These are phyloP conservation scores for Vitis cinerea DNA, from an alignment of 164 flowering plant species.

Conservation along the genomic window DNA sequence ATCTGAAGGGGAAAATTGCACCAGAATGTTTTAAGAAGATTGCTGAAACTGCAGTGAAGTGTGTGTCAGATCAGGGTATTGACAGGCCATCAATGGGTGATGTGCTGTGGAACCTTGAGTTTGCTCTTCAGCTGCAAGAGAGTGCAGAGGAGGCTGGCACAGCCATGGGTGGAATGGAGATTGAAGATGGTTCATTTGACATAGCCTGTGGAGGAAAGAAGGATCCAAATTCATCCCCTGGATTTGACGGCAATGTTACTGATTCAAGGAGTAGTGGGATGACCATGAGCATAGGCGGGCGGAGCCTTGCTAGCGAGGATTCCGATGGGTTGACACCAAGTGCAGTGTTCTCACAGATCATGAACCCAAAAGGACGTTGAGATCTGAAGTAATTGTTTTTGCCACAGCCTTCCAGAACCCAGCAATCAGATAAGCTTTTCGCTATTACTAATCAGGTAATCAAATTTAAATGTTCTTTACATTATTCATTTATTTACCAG, in stretches of 20 bases:
- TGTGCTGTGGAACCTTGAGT: slow-evolving; percentile 83
- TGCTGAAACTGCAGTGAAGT: slow-evolving; percentile 80
- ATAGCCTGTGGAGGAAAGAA: slow-evolving; percentile 44
- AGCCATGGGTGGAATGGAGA: slow-evolving; percentile 32
- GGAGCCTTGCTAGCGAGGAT: slow-evolving; percentile 82
- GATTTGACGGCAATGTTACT: slow-evolving; percentile 46
- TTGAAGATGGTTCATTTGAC: slow-evolving; percentile 36
- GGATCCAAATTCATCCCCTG: slow-evolving; percentile 39
- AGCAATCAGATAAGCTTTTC: slow-evolving; percentile 1
- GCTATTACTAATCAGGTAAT: neutral
- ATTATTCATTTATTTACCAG: slow-evolving; percentile 4
- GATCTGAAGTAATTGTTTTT: neutral
- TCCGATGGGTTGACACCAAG: slow-evolving; percentile 89
- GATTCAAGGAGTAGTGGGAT: slow-evolving; percentile 83
- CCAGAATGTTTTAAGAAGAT: slow-evolving; percentile 72
- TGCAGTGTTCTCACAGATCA: slow-evolving; percentile 90
- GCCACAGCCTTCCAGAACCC: neutral
- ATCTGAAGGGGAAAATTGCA: slow-evolving; percentile 70
- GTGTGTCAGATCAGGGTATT: slow-evolving; percentile 62
- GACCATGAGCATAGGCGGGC: slow-evolving; percentile 77
- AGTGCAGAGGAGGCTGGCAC: slow-evolving; percentile 73
- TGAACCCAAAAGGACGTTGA: slow-evolving; percentile 90
- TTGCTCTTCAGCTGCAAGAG: slow-evolving; percentile 78
- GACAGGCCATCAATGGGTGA: slow-evolving; percentile 88
- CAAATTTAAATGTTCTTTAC: slow-evolving; percentile 2